Percentiles rank a stretch among this genome's conserved stretches.
Conservation (phyloP, 257 asterid genomes). For the Thymus mandschuricus region DNA sequence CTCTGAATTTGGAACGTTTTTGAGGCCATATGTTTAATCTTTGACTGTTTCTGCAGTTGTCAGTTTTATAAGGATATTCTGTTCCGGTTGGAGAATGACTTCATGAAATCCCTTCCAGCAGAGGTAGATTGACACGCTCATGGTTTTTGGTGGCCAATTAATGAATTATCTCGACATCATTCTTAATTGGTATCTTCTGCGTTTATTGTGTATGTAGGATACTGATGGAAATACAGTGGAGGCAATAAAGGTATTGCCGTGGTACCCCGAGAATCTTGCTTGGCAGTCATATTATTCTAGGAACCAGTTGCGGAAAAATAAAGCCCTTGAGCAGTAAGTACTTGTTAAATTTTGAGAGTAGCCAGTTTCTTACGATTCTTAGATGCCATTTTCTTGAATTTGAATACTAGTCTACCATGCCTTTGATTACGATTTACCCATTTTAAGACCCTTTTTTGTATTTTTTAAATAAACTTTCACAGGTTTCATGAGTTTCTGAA, state of each 20-base stretch:
- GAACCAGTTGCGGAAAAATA: conserved; percentile 87
- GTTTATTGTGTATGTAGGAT: conserved; percentile 50
- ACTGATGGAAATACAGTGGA: conserved; percentile 71
- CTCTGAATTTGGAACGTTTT: not conserved
- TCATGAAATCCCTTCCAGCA: conserved; percentile 73
- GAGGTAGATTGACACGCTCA: conserved; percentile 57
- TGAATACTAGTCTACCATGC: conserved; percentile 14
- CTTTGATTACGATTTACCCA: conserved; percentile 6
- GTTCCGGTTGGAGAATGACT: conserved; percentile 82
- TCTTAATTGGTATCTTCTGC: conserved; percentile 4
- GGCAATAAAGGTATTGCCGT: conserved; percentile 79
- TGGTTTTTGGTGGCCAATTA: conserved; percentile 11
- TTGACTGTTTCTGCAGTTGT: conserved; percentile 57
- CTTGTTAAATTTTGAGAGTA: not conserved
- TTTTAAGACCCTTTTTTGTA: conserved; percentile 18
- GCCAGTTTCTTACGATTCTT: conserved; percentile 1
- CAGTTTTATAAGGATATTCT: conserved; percentile 80
- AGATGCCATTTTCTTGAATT: conserved; percentile 21
- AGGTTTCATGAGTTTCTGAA: conserved; percentile 96
- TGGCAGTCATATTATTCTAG: conserved; percentile 98
- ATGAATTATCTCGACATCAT: conserved; percentile 6
- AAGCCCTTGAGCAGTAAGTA: conserved; percentile 75
- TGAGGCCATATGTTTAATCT: conserved; percentile 14
- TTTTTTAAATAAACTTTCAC: conserved; percentile 34
- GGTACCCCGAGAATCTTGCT: conserved; percentile 97